A percentile compares a stretch with the other conserved stretches of the same genome.
These are phyloP conservation scores for Candida qinlingensis DNA, from an alignment of 805 yeast species.

Conservation along the genomic window DNA sequence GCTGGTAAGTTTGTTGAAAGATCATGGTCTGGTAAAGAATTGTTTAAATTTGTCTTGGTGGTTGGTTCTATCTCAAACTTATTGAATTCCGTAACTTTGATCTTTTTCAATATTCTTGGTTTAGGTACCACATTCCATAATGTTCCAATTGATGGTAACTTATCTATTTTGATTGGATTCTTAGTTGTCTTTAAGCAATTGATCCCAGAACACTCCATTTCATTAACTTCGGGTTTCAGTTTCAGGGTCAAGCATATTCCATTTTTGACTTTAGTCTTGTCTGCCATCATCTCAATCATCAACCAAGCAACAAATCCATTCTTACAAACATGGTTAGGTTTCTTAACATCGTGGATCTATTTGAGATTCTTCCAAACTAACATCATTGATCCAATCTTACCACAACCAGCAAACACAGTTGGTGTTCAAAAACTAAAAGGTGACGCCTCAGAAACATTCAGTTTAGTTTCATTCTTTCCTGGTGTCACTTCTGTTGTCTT, in stretches of 20 bases:
- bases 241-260: constrained; percentile 63
- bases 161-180: constrained; percentile 52
- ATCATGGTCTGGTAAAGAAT: constrained; percentile 56
- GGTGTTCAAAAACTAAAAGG: constrained; percentile 46
- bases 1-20: constrained; percentile 63
- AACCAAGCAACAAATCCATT: constrained; percentile 40
- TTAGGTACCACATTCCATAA: constrained; percentile 26
- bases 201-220: constrained; percentile 54
- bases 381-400: constrained; percentile 49
- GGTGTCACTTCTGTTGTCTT: constrained; percentile 46
- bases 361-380: constrained; percentile 70
- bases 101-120: constrained; percentile 21
- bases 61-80: constrained; percentile 54
- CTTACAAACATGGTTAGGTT: constrained; percentile 52
- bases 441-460: constrained; percentile 88
- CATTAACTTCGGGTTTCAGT: constrained; percentile 42
- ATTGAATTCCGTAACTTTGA: constrained; percentile 22
- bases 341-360: constrained; percentile 68
- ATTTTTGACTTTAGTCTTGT: constrained; percentile 32
- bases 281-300: constrained; percentile 27
- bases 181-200: constrained; percentile 63
- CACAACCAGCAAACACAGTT: constrained; percentile 30
- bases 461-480: constrained; percentile 82
- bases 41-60: constrained; percentile 40
- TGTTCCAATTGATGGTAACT: constrained; percentile 46